These are phyloP conservation scores for Lachnellula arida DNA, from an alignment of 2,329 filamentous ascomycete genomes.

Conservation along the genomic window DNA sequence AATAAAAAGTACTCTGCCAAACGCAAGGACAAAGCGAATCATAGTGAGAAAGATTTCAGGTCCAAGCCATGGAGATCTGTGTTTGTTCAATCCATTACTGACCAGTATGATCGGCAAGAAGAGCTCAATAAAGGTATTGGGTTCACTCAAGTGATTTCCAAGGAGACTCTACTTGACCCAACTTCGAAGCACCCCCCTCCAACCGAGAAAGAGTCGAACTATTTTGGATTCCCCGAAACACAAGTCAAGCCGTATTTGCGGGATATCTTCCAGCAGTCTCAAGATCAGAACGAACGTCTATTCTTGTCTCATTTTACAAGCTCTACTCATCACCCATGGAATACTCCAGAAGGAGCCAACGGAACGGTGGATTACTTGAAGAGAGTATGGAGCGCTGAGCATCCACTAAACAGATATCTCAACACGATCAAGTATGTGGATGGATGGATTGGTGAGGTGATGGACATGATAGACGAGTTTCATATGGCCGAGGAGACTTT, in stretches of 20 bases:
- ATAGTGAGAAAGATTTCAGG: neutral
- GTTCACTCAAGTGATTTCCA: slow-evolving; percentile 30
- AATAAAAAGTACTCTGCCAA: slow-evolving; percentile 18
- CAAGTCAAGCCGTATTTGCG: slow-evolving; percentile 36
- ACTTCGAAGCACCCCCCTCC: slow-evolving; percentile 29
- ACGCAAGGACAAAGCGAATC: neutral
- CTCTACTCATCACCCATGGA: slow-evolving; percentile 40
- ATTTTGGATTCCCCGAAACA: slow-evolving; percentile 40
- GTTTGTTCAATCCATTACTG: slow-evolving; percentile 37
- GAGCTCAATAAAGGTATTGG: slow-evolving; percentile 35
- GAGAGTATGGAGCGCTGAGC: slow-evolving; percentile 11
- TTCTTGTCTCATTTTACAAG: slow-evolving; percentile 35
- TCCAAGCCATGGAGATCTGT: slow-evolving; percentile 30
- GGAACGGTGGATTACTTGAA: slow-evolving; percentile 30
- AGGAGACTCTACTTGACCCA: slow-evolving; percentile 28
- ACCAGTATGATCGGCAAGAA: slow-evolving; percentile 36
- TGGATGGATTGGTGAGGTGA: slow-evolving; percentile 36
- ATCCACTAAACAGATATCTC: slow-evolving; percentile 35
- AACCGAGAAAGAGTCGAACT: slow-evolving; percentile 34
- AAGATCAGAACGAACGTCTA: slow-evolving; percentile 30
- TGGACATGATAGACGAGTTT: slow-evolving; percentile 26
- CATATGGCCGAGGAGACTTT: slow-evolving; percentile 35
- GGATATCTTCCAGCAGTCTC: slow-evolving; percentile 31
- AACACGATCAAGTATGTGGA: slow-evolving; percentile 39
- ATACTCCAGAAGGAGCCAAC: slow-evolving; percentile 29